Base-by-base conservation (phyloP, 768 basidiomycete genomes). In the Suillus subalutaceus region DNA sequence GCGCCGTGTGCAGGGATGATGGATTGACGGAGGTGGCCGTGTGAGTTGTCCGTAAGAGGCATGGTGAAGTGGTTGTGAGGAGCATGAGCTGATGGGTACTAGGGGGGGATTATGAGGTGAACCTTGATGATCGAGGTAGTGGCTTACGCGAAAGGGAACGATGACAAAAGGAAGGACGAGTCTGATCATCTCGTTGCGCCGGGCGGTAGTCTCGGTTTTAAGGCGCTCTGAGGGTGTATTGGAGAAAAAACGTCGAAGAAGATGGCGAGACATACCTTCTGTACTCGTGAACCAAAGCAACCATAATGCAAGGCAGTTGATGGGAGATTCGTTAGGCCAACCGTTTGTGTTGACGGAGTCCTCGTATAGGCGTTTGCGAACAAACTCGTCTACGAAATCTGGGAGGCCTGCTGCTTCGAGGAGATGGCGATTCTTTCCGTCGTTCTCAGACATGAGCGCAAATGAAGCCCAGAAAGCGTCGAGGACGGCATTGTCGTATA, bases 381-480 rank as follows among this genome's bases (percentile, higher is more conserved):
- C 73, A 64, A 82, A 86, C 2, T 63, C 23, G 57, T 84, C 80
- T 10, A 86, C 79, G 52, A 84, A 87, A 6, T 66, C 67, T 44
- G 81, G 79, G 4, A 88, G 78, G 4, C 83, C 82, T 0, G 86
- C 89, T 30, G 75, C 78, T 64, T 84, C 79, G 58, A 91, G 84
- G 75, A 88, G 88, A 4, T 70, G 76, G 43, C 80, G 79, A 72
- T 92, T 92, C 72, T 82, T 83, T 41, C 88, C 89, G 74, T 91
- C 90, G 75, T 89, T 86, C 67, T 91, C 90, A 4, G 85, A 76
- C 74, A 89, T 73, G 81, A 92, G 84, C 52, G 89, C 70, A 62
- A 83, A 86, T 6, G 81, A 80, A 0, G 75, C 77, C 76, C 83
- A 84, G 26, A 92, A 79, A 1, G 77, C 71, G 0, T 75, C 69